Percentiles rank a stretch among this genome's conserved stretches.
Conservation (phyloP, 108 stramenopile genomes). For the Cyclotella atomus region DNA sequence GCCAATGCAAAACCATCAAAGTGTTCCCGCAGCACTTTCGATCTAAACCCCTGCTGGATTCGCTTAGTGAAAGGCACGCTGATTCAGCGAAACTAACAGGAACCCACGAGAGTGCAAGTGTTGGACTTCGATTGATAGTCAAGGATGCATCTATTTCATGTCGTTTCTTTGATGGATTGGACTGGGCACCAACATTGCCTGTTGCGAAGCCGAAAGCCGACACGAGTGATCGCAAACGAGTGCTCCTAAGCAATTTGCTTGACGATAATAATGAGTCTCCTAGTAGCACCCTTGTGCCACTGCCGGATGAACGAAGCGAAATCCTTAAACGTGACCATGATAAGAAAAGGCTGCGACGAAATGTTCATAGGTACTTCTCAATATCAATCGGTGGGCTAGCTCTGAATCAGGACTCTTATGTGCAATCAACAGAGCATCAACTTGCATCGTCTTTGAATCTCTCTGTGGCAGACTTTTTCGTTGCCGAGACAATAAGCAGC, state of each 20-base stretch:
- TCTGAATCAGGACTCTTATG: slow-evolving; percentile 68
- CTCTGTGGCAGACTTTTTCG: slow-evolving; percentile 68
- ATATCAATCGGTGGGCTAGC: slow-evolving; percentile 60
- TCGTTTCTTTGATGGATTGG: slow-evolving; percentile 84
- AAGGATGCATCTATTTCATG: slow-evolving; percentile 61
- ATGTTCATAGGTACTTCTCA: slow-evolving; percentile 66
- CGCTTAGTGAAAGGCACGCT: slow-evolving; percentile 63
- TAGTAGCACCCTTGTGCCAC: slow-evolving; percentile 30
- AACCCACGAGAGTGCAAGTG: slow-evolving; percentile 30
- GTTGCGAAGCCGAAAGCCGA: neutral
- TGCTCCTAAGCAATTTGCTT: slow-evolving; percentile 64
- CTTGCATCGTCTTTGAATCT: slow-evolving; percentile 74
- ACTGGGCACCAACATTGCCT: slow-evolving; percentile 61
- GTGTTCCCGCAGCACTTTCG: slow-evolving; percentile 78
- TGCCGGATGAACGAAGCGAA: slow-evolving; percentile 70
- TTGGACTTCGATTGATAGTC: slow-evolving; percentile 62
- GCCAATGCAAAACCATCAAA: slow-evolving; percentile 17
- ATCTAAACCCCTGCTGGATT: slow-evolving; percentile 58
- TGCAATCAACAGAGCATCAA: slow-evolving; percentile 49
- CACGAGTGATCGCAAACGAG: slow-evolving; percentile 47
- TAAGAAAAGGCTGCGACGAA: slow-evolving; percentile 53
- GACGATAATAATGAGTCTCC: slow-evolving; percentile 26
- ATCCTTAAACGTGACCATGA: slow-evolving; percentile 42
- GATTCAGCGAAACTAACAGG: slow-evolving; percentile 61
- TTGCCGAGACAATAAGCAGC: slow-evolving; percentile 78